Evolutionary conservation across 2,329 filamentous ascomycete genomes (phyloP).

Genomic region (Fusarium sterilihyphosum): DNA sequence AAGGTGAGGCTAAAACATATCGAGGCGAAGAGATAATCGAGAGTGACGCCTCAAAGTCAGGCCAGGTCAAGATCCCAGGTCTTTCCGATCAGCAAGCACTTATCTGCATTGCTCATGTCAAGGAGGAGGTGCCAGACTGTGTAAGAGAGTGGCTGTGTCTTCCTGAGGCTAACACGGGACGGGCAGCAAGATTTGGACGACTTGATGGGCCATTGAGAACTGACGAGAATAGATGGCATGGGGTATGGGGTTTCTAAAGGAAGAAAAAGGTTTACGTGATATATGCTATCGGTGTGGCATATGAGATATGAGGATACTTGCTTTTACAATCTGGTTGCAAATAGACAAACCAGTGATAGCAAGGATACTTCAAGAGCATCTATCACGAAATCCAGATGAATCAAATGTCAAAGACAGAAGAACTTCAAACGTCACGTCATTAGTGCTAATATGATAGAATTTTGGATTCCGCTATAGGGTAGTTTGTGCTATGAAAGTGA

Average conservation of each 20-base stretch:
- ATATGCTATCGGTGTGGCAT: not conserved
- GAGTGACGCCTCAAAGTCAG: slow-evolving; percentile 57
- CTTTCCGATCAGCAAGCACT: slow-evolving; percentile 79
- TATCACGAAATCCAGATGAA: not conserved
- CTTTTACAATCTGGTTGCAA: not conserved
- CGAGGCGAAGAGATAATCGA: slow-evolving; percentile 53
- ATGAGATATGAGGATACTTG: not conserved
- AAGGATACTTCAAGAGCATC: not conserved
- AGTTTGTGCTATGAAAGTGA: not conserved
- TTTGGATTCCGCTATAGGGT: slow-evolving; percentile 1
- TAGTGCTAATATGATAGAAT: not conserved
- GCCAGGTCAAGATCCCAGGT: slow-evolving; percentile 65
- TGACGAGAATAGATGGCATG: slow-evolving; percentile 67
- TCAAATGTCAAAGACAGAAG: not conserved
- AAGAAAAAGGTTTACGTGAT: not conserved
- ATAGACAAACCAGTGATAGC: not conserved
- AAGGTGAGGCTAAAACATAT: slow-evolving; percentile 64
- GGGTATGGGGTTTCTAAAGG: slow-evolving; percentile 67
- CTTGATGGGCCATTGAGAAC: slow-evolving; percentile 69
- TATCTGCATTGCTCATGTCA: slow-evolving; percentile 90
- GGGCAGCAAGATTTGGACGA: slow-evolving; percentile 70
- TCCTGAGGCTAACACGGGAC: slow-evolving; percentile 75
- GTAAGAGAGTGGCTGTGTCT: slow-evolving; percentile 88
- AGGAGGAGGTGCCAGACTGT: slow-evolving; percentile 87
- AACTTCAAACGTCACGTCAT: not conserved